phyloP scores from a whole-genome alignment of 495 filamentous ascomycete species.

The Neurospora terricola region DNA sequence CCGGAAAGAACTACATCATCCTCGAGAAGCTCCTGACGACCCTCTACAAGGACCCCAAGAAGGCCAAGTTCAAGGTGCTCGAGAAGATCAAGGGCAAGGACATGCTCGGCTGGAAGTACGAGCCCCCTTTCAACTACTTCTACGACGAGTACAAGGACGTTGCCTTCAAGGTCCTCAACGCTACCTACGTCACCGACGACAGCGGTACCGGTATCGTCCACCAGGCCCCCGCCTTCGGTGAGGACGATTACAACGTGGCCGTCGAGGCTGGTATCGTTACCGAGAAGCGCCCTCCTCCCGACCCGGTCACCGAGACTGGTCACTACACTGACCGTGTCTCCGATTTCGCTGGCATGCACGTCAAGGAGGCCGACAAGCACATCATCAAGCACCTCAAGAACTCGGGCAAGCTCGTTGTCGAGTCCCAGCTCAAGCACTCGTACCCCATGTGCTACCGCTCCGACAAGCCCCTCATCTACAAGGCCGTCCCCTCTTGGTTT shows the following conservation, averaged over 20 bases:
- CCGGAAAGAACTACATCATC: constrained; percentile 77
- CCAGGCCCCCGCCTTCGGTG: constrained; percentile 89
- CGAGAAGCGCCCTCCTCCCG: constrained; percentile 69
- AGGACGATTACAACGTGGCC: constrained; percentile 90
- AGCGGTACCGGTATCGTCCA: constrained; percentile 95
- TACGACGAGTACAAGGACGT: constrained; percentile 90
- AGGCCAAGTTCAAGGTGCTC: constrained; percentile 87
- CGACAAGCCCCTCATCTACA: constrained; percentile 90
- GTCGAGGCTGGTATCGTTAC: constrained; percentile 67
- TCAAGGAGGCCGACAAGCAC: constrained; percentile 88
- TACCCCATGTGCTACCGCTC: constrained; percentile 96
- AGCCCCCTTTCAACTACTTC: constrained; percentile 90
- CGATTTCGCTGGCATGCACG: constrained; percentile 82
- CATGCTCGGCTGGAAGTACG: constrained; percentile 87
- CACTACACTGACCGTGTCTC: constrained; percentile 69
- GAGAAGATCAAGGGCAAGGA: constrained; percentile 74
- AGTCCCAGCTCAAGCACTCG: constrained; percentile 85
- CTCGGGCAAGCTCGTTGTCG: constrained; percentile 70
- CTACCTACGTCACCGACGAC: constrained; percentile 82
- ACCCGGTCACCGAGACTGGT: constrained; percentile 79
- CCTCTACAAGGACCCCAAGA: constrained; percentile 94
- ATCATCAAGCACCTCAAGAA: constrained; percentile 89
- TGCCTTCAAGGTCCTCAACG: constrained; percentile 84
- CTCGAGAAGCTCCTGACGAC: constrained; percentile 76
- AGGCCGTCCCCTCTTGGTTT: constrained; percentile 93